Evolutionary conservation across 2,329 filamentous ascomycete genomes (phyloP), one percentile per base, ranked within the genome.

Genomic region (Helotiales sp.): DNA sequence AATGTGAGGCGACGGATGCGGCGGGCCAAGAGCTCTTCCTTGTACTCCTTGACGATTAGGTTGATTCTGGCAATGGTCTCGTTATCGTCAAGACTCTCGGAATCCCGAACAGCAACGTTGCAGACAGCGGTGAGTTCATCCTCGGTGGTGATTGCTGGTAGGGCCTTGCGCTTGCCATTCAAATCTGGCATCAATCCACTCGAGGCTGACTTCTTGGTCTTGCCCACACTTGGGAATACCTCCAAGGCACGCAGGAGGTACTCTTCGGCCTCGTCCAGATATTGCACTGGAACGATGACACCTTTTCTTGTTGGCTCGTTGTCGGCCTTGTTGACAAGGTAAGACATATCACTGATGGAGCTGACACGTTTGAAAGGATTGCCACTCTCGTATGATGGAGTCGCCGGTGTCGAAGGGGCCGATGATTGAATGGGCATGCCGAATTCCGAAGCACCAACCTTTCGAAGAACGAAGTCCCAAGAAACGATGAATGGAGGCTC

Each of bases 331-430:
- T 88, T 88, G 68, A 88, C 85, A 69, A 97, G 83, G 79, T 97
- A 97, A 17, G 93, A 93, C 91, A 99, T 93, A 78, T 99, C 96
- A 79, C 93, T 97, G 80, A 99, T 96, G 63, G 96, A 98, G 82
- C 92, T 89, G 76, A 98, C 91, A 74, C 94, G 89, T 82, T 93
- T 92, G 80, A 94, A 91, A 70, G 84, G 83, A 73, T 87, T 86
- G 47, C 81, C 80, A 72, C 84, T 84, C 66, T 88, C 86, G 69
- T 84, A 85, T 6, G 80, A 79, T 15, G 92, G 92, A 1, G 92
- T 95, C 54, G 88, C 88, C n/a, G 93, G 93, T 4, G 92, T 91
- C 10, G 93, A 96, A 34, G 95, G 92, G 70, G 91, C 91, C 17
- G 91, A 91, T 2, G 93, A 93, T 77, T 90, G 87, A 15, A 94